Base-by-base conservation (phyloP, 768 basidiomycete genomes). In the Rossbeevera mucosa region DNA sequence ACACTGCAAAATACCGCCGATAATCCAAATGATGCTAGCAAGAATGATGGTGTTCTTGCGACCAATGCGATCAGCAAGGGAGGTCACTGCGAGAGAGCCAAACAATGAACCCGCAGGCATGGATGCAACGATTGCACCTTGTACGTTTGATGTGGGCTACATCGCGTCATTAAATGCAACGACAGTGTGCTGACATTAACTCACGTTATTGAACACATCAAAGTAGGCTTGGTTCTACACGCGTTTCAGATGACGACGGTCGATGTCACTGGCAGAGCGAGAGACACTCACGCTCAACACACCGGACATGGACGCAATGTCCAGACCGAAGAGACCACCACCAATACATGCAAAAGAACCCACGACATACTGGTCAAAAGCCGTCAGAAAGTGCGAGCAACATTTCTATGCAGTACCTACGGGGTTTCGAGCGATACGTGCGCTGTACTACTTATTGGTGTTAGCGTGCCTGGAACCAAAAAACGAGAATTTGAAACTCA, bases 331-430 rank as follows among this genome's bases (percentile, higher is more conserved):
- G 31, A 89, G 78, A 45, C 84, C 84, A 58, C 86, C 86, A 31
- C 87, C 86, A 56, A 89, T 88, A 65, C 87, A 89, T 67, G 87
- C 86, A 69, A 89, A 89, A 16, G 84, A 81, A 26, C 87, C 87
- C 50, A 88, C 87, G 52, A 88, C 67, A 66, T 88, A 88, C 86
- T 88, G 55, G n/a, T 25, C 20, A n/a, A 42, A 38, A 7, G n/a
- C 21, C 14, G 40, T 66, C 30, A 62, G 49, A n/a, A 51, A 24
- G 24, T 9, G 28, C 12, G n/a, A 44, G 24, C 0, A 20, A 13
- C 13, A 16, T 20, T 18, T 16, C 41, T 18, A 29, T 21, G 22
- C 16, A 25, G 20, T 12, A 66, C 68, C 16, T 59, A 82, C 80
- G n/a, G 81, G 81, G 65, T 83, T 82, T 21, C 74, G 68, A 44